Evolutionary conservation across 352 stramenopile genomes (phyloP), one percentile per base, ranked within the genome.

Genomic region (Globisporangium emineosum): DNA sequence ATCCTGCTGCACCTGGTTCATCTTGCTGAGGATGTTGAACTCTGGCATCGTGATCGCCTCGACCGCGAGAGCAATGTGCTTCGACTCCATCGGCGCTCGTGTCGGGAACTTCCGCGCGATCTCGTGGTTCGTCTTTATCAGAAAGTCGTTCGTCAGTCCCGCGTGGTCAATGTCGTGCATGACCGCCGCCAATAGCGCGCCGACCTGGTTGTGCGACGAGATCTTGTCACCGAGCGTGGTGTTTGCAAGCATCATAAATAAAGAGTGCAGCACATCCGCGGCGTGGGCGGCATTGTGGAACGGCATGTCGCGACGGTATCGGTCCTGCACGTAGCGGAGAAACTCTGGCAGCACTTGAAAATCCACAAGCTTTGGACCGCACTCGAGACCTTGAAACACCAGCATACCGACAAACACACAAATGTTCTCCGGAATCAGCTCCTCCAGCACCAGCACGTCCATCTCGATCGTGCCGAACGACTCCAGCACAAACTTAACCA

Each of bases 201-300:
- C 83, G 25, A 93, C 76, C 65, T 93, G 81, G 60, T 91, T 90
- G 70, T 90, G 78, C 53, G 70, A 55, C 0, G 76, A 74, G 30
- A 91, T 76, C 33, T 83, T 83, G 9, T 73, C 69, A 7, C 75
- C 69, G 23, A 93, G 62, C 35, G 72, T 53, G 0, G 83, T 89
- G 51, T 68, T 83, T 68, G 74, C 79, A 23, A 94, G 62, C 68
- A 89, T 73, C 68, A 81, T 86, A 65, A 90, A 94, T 45, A 94
- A 67, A 23, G 81, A 81, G 66, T 94, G 86, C 66, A 92, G 74
- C 64, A 94, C 86, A 56, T 94, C 86, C 0, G 86, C 81, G 0
- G 82, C 86, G 55, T 94, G 86, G n/a, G 78, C 83, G 8, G 83
- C 86, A 33, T 94, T 94, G 69, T 94, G 86, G 64, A 93, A 94